These are phyloP conservation scores for Kingdonia uniflora DNA, from an alignment of 164 flowering plant genomes.

Conservation along the genomic window DNA sequence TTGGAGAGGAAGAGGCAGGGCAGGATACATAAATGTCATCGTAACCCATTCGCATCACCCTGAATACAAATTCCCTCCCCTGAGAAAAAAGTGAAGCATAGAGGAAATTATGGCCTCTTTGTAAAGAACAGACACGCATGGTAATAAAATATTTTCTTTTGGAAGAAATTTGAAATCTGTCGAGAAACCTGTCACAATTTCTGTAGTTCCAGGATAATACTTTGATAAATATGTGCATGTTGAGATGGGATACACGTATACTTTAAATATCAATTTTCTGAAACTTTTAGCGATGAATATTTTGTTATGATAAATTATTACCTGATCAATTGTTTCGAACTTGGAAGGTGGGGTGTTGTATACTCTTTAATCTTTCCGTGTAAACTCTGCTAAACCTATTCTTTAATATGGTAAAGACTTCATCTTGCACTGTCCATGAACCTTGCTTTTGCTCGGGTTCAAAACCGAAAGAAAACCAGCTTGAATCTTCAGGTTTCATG, in stretches of 20 bases:
- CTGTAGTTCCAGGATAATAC: no score
- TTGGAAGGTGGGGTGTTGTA: conserved; percentile 64
- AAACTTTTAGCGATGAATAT: no score
- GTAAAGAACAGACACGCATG: no score
- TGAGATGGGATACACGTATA: no score
- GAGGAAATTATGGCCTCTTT: no score
- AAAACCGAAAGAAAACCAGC: conserved; percentile 50
- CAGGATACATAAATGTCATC: conserved; percentile 58
- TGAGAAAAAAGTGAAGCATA: conserved; percentile 19
- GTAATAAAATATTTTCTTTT: no score
- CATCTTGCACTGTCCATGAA: conserved; percentile 55
- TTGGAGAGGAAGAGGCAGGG: conserved; percentile 61
- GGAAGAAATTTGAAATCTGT: no score
- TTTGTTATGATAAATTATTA: no score
- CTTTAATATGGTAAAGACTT: conserved; percentile 39
- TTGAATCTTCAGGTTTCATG: conserved; percentile 49
- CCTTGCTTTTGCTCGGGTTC: conserved; percentile 44
- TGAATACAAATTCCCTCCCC: conserved; percentile 63
- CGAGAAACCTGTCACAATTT: no score
- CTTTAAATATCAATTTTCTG: no score
- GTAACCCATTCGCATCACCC: conserved; percentile 72
- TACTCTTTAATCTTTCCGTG: conserved; percentile 58
- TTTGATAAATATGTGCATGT: no score
- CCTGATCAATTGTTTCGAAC: conserved; percentile 85
- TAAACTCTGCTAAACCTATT: conserved; percentile 71